A percentile compares a stretch with the other conserved stretches of the same genome.
Conservation (phyloP, 2,329 filamentous ascomycete species). For the Hymenoscyphus occultus region DNA sequence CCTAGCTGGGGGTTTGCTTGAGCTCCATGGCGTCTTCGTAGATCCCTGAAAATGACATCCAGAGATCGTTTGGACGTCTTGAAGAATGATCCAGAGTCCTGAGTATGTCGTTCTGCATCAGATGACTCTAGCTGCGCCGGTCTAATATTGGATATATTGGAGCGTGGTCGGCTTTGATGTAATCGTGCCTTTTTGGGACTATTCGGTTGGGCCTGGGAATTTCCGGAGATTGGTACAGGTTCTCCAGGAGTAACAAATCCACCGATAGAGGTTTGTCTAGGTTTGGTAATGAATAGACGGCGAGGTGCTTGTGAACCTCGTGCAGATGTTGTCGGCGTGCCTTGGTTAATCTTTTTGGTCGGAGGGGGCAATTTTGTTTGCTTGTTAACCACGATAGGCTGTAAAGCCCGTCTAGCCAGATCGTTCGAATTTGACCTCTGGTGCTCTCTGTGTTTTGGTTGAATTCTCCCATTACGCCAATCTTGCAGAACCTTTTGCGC, state of each 20-base stretch:
- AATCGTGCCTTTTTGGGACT: background rate
- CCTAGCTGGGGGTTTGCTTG: conserved; percentile 38
- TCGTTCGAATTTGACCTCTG: background rate
- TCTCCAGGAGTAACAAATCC: conserved; percentile 34
- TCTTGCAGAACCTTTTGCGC: conserved; percentile 50
- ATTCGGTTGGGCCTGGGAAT: background rate
- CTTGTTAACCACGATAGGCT: conserved; percentile 23
- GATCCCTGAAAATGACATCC: conserved; percentile 52
- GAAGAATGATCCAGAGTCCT: conserved; percentile 42
- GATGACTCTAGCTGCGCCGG: conserved; percentile 57
- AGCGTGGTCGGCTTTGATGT: background rate
- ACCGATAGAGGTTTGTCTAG: conserved; percentile 30
- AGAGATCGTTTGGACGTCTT: conserved; percentile 51
- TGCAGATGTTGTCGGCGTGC: background rate
- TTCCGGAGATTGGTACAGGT: background rate
- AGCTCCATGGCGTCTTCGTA: conserved; percentile 34
- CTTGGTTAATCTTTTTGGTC: conserved; percentile 1
- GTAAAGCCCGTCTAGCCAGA: conserved; percentile 17
- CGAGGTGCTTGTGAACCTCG: conserved; percentile 10
- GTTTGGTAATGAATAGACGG: conserved; percentile 25
- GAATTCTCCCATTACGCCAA: conserved; percentile 47
- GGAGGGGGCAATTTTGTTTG: conserved; percentile 22
- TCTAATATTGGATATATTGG: conserved; percentile 27
- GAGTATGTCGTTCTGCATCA: conserved; percentile 37
- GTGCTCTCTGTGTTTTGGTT: conserved; percentile 15